Conservation (phyloP, 2,329 filamentous ascomycete genomes). For the Aspergillus melleus region DNA sequence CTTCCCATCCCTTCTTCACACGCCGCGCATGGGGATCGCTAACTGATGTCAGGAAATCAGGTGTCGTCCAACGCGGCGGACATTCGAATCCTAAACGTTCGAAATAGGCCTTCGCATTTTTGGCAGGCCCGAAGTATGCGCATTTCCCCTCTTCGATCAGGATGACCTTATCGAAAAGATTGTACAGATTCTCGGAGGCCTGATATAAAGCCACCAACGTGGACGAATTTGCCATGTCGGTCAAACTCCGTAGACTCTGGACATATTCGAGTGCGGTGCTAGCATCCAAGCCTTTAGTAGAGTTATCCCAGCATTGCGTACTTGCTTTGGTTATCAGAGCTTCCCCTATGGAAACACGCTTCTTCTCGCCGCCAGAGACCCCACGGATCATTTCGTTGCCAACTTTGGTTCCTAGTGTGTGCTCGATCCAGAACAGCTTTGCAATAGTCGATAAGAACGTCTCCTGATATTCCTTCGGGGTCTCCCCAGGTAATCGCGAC, state of each 20-base stretch:
- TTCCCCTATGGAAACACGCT: constrained; percentile 80
- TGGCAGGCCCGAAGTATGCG: constrained; percentile 68
- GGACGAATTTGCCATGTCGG: constrained; percentile 63
- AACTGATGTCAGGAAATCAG: constrained; percentile 76
- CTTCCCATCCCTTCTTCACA: constrained; percentile 36
- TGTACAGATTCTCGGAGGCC: constrained; percentile 54
- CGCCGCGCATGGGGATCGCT: constrained; percentile 62
- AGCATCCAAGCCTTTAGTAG: constrained; percentile 70
- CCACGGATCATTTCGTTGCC: constrained; percentile 74
- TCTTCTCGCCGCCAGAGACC: constrained; percentile 69
- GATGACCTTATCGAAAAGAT: constrained; percentile 67
- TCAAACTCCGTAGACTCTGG: constrained; percentile 63
- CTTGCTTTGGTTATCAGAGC: constrained; percentile 67
- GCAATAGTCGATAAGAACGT: constrained; percentile 68
- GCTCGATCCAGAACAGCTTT: constrained; percentile 70
- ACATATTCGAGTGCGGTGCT: constrained; percentile 74
- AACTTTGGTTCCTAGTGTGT: constrained; percentile 71
- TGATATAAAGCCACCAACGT: constrained; percentile 72
- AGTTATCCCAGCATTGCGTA: constrained; percentile 75
- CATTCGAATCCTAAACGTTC: constrained; percentile 70
- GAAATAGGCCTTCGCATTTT: constrained; percentile 68
- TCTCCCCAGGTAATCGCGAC: constrained; percentile 62
- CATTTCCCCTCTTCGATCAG: constrained; percentile 68
- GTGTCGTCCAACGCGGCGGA: constrained; percentile 69
- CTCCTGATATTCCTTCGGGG: constrained; percentile 58